A percentile compares a stretch with the other conserved stretches of the same genome.
Conservation (phyloP, 352 stramenopile species). For the Halophytophthora batemanensis region DNA sequence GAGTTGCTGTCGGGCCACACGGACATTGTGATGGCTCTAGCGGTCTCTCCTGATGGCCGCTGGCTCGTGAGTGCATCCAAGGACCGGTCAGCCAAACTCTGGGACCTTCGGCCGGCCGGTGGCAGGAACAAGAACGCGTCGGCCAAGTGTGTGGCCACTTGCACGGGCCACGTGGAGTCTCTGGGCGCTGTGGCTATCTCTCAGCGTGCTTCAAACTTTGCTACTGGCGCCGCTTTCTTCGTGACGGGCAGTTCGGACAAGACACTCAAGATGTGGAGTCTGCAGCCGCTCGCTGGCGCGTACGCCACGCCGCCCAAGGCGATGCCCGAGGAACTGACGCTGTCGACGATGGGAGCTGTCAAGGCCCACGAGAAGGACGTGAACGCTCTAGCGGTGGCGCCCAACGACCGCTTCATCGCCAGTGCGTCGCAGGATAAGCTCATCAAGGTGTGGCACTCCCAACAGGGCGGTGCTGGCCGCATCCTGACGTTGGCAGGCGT, state of each 20-base stretch:
- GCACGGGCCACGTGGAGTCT: conserved; percentile 93
- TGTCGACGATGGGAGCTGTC: conserved; percentile 59
- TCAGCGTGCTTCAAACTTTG: conserved; percentile 74
- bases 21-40: conserved; percentile 96
- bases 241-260: conserved; percentile 96
- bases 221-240: conserved; percentile 89
- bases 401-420: conserved; percentile 97
- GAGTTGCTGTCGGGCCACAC: conserved; percentile 95
- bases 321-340: conserved; percentile 33
- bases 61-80: conserved; percentile 94
- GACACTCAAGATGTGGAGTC: conserved; percentile 97
- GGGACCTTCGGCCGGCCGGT: conserved; percentile 64
- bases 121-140: conserved; percentile 28
- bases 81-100: conserved; percentile 92
- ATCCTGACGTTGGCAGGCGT: conserved; percentile 89
- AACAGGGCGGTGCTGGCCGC: conserved; percentile 41
- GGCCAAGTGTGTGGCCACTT: conserved; percentile 84
- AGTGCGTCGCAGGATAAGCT: conserved; percentile 98
- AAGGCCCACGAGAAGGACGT: conserved; percentile 97
- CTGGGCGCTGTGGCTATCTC: conserved; percentile 93
- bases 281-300: conserved; percentile 62
- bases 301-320: conserved; percentile 45
- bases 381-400: conserved; percentile 93
- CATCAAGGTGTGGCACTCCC: conserved; percentile 95
- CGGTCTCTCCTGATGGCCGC: conserved; percentile 83